Conservation (phyloP, 2,329 filamentous ascomycete species). For the Pseudocercospora eumusae region DNA sequence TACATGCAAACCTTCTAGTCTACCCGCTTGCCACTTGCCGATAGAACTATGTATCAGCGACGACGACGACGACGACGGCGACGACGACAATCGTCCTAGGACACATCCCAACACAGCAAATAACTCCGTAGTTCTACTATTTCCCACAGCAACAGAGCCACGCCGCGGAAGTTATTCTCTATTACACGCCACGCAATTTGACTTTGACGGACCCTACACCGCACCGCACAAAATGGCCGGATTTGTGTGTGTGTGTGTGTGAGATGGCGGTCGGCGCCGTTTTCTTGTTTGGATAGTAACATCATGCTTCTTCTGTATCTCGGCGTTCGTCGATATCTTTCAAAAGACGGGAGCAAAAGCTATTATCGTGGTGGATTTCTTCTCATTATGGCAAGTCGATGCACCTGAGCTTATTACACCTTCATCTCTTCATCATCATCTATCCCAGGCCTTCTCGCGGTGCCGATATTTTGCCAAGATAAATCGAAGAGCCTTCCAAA, state of each 20-base stretch:
- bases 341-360: too few relatives aligned
- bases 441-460: background rate
- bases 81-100: background rate
- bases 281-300: too few relatives aligned
- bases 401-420: background rate
- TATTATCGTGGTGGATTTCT: too few relatives aligned
- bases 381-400: background rate
- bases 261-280: too few relatives aligned
- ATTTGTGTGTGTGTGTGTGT: too few relatives aligned
- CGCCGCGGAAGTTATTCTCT: constrained; percentile 1
- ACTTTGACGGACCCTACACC: background rate
- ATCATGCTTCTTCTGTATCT: too few relatives aligned
- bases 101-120: background rate
- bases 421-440: background rate
- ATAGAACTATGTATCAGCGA: too few relatives aligned
- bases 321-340: too few relatives aligned
- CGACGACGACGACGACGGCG: background rate
- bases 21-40: background rate
- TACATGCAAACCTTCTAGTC: background rate
- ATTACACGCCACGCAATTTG: background rate
- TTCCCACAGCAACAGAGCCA: background rate
- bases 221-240: too few relatives aligned
- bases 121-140: too few relatives aligned
- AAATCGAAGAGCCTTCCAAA: background rate
- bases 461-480: background rate